Percentiles rank a stretch among this genome's conserved stretches.
These are phyloP conservation scores for Aspergillus sp. DNA, from an alignment of 2,329 filamentous ascomycete genomes.

Conservation along the genomic window DNA sequence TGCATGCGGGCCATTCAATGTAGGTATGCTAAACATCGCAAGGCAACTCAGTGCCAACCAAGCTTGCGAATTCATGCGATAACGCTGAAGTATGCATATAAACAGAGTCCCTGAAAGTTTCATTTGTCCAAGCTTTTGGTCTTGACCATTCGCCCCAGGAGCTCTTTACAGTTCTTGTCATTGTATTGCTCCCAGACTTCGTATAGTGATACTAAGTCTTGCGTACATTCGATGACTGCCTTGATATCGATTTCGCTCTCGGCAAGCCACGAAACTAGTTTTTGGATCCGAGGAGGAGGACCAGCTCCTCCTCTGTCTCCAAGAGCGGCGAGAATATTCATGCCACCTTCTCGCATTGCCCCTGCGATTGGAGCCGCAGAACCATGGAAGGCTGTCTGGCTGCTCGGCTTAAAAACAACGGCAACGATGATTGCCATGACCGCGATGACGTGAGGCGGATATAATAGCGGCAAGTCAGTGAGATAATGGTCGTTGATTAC, in stretches of 20 bases:
- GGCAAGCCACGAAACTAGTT: conserved; percentile 77
- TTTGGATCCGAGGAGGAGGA: conserved; percentile 51
- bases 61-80: not conserved
- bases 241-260: conserved; percentile 84
- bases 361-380: conserved; percentile 34
- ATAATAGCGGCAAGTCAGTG: conserved; percentile 83
- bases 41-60: not conserved
- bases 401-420: conserved; percentile 71
- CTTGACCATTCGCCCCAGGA: conserved; percentile 63
- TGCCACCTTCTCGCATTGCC: conserved; percentile 38
- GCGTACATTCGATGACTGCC: conserved; percentile 81
- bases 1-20: not conserved
- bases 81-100: not conserved
- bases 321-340: conserved; percentile 35
- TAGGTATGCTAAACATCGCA: not conserved
- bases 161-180: conserved; percentile 65
- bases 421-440: conserved; percentile 81
- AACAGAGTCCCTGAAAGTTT: conserved; percentile 14
- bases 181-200: conserved; percentile 69
- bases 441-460: conserved; percentile 84
- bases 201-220: conserved; percentile 88
- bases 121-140: conserved; percentile 58
- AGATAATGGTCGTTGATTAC: conserved; percentile 92
- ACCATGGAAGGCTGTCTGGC: conserved; percentile 42
- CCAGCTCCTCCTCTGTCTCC: conserved; percentile 31